Percentiles rank a stretch among this genome's conserved stretches.
These are phyloP conservation scores for Setaria viridis DNA, from an alignment of 202 grass and related monocot genomes.

Conservation along the genomic window DNA sequence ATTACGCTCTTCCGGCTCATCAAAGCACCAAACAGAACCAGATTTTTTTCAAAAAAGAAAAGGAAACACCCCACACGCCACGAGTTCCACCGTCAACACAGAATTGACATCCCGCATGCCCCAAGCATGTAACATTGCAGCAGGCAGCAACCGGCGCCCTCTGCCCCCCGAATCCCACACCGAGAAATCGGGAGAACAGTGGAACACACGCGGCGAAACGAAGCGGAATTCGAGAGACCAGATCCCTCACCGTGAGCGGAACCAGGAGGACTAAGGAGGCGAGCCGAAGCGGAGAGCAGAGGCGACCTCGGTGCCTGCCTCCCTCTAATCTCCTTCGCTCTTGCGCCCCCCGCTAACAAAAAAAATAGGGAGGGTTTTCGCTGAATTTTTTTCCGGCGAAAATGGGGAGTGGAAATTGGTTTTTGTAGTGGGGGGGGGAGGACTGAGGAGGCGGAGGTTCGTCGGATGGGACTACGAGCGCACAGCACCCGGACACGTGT, in stretches of 20 bases:
- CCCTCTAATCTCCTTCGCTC: constrained; percentile 49
- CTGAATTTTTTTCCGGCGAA: background rate
- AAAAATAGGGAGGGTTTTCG: background rate
- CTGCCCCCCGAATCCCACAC: constrained; percentile 8
- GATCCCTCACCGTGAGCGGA: constrained; percentile 17
- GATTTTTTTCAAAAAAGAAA: no score
- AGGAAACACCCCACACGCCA: background rate
- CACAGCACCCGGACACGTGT: constrained; percentile 58
- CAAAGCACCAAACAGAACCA: background rate
- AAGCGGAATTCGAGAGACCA: constrained; percentile 9
- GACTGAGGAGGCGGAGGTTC: constrained; percentile 5
- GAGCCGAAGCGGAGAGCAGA: constrained; percentile 36
- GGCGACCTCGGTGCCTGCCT: constrained; percentile 29
- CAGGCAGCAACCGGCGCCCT: background rate
- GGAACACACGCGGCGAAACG: background rate
- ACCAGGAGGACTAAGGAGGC: background rate
- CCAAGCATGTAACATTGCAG: constrained; percentile 35
- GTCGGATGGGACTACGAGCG: constrained; percentile 55
- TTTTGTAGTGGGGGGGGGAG: background rate
- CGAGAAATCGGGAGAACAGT: background rate
- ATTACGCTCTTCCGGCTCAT: background rate
- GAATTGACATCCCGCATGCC: constrained; percentile 17
- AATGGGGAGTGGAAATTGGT: constrained; percentile 37
- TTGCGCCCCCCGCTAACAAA: constrained; percentile 37
- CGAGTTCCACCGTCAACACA: background rate